Percentiles rank a stretch among this genome's conserved stretches.
phyloP scores from a whole-genome alignment of 2,329 filamentous ascomycete species.

The Pseudodiploospora longispora region DNA sequence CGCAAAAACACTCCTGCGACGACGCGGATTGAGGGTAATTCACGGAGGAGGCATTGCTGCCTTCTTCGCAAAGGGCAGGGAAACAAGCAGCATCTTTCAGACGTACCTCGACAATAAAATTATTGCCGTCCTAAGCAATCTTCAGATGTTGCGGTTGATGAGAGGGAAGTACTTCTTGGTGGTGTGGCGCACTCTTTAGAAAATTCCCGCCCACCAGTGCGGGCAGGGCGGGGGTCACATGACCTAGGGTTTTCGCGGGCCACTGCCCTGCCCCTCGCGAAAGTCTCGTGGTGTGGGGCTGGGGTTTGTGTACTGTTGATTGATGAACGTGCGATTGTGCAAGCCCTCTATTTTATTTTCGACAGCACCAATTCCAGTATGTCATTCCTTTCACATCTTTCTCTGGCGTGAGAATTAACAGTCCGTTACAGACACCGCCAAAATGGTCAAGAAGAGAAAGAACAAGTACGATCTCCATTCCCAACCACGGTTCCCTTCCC shows the following conservation, averaged over 20 bases:
- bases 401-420: constrained; percentile 23
- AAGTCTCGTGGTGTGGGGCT: constrained; percentile 5
- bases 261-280: constrained; percentile 14
- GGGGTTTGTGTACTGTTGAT: background rate
- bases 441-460: constrained; percentile 67
- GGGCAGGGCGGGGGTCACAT: constrained; percentile 13
- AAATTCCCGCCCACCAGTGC: constrained; percentile 16
- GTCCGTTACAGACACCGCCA: constrained; percentile 45
- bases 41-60: constrained; percentile 22
- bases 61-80: constrained; percentile 17
- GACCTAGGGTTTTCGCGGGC: constrained; percentile 17
- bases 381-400: constrained; percentile 14
- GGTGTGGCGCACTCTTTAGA: constrained; percentile 21
- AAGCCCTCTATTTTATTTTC: constrained; percentile 12
- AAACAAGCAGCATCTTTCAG: constrained; percentile 40
- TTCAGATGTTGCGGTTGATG: constrained; percentile 42
- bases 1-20: constrained; percentile 3
- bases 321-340: constrained; percentile 5
- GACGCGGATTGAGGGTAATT: constrained; percentile 10
- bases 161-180: constrained; percentile 14
- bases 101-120: constrained; percentile 55
- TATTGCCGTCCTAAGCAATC: constrained; percentile 57
- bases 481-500: too few species aligned
- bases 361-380: constrained; percentile 16
- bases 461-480: constrained; percentile 45